Conservation (phyloP, 345 rosid species). For the Combretum micranthum region DNA sequence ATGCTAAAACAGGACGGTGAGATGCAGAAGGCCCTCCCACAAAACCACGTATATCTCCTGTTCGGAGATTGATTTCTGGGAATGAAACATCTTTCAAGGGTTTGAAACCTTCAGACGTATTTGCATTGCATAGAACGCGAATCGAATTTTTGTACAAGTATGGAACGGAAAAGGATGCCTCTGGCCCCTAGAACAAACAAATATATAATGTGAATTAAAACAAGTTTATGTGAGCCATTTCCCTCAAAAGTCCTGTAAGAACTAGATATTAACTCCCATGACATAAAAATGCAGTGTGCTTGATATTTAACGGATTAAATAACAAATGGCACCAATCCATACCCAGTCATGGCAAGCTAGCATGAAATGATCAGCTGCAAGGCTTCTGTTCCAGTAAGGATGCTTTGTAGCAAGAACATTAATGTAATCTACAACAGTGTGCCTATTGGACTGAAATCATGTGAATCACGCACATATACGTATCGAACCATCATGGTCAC, state of each 20-base stretch:
- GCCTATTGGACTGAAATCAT: conserved; percentile 55
- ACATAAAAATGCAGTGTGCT: not conserved
- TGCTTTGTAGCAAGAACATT: conserved; percentile 44
- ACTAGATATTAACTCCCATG: too few species aligned
- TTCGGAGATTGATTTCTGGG: conserved; percentile 74
- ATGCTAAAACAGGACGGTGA: conserved; percentile 61
- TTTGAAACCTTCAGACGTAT: conserved; percentile 72
- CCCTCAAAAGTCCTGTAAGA: too few species aligned
- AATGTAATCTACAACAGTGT: conserved; percentile 60
- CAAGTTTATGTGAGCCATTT: too few species aligned
- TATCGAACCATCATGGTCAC: conserved; percentile 70
- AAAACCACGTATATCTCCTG: conserved; percentile 49
- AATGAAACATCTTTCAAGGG: conserved; percentile 74
- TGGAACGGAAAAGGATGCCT: conserved; percentile 57
- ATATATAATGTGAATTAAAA: not conserved
- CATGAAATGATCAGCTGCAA: conserved; percentile 81
- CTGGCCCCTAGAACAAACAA: conserved; percentile 39
- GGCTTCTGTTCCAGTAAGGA: conserved; percentile 78
- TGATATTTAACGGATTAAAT: too few species aligned
- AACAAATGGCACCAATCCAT: not conserved
- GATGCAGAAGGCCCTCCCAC: conserved; percentile 84
- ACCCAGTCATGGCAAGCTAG: conserved; percentile 96
- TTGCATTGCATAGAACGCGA: conserved; percentile 79
- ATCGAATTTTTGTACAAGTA: conserved; percentile 54
- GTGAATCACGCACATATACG: conserved; percentile 60